Percentiles rank a stretch among this genome's conserved stretches.
Conservation (phyloP, 306 rosid genomes). For the Cicer arietinum region DNA sequence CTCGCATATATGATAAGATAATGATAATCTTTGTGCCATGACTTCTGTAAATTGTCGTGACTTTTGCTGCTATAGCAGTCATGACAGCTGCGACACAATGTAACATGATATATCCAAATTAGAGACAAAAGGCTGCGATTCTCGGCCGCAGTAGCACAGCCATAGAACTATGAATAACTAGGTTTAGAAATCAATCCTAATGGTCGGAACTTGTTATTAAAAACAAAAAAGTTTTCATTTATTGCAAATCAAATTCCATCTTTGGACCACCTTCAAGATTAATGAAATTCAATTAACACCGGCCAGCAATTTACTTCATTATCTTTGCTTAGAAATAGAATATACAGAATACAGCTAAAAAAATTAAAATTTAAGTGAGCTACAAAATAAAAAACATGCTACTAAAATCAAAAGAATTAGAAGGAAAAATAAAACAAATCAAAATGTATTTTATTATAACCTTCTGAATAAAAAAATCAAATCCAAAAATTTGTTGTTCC, state of each 20-base stretch:
- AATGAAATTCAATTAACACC: background rate
- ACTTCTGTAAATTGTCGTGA: background rate
- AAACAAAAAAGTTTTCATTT: background rate
- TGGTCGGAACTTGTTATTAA: background rate
- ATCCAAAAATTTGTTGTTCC: background rate
- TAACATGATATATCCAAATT: background rate
- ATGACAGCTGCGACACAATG: background rate
- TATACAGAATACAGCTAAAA: background rate
- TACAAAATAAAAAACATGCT: background rate
- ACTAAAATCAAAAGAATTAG: background rate
- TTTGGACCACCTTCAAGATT: constrained; percentile 1
- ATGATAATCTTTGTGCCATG: background rate
- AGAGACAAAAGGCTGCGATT: background rate
- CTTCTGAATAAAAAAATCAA: background rate
- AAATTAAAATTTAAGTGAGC: background rate
- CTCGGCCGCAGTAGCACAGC: background rate
- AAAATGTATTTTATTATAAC: background rate
- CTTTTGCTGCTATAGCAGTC: background rate
- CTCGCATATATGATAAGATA: too few relatives aligned
- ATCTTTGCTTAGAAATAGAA: background rate
- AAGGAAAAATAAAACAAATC: background rate
- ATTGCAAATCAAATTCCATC: constrained; percentile 12
- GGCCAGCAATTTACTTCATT: background rate
- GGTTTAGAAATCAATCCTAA: constrained; percentile 5
- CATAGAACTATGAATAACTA: background rate